Conservation (phyloP, 2,329 filamentous ascomycete species). For the Zarea fungicola region DNA sequence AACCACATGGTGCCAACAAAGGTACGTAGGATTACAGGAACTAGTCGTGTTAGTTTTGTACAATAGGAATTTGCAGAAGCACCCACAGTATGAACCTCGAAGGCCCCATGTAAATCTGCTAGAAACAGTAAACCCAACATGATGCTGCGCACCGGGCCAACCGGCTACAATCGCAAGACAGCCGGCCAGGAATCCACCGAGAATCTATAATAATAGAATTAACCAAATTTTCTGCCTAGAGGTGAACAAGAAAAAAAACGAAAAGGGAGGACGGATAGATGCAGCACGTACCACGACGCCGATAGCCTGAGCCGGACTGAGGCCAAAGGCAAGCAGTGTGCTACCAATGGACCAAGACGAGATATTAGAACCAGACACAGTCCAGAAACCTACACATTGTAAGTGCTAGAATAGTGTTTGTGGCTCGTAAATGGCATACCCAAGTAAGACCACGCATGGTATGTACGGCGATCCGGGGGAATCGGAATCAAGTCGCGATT, state of each 20-base stretch:
- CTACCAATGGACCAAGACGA: conserved; percentile 23
- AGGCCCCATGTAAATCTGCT: conserved; percentile 43
- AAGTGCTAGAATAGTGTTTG: background rate
- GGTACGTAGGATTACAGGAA: conserved; percentile 23
- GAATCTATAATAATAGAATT: conserved; percentile 10
- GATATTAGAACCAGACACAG: conserved; percentile 21
- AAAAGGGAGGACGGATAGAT: no score
- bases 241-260: no score
- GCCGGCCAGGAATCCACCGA: conserved; percentile 19
- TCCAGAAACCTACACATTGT: conserved; percentile 19
- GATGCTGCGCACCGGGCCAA: conserved; percentile 21
- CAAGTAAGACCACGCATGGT: conserved; percentile 21
- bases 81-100: conserved; percentile 36
- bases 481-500: conserved; percentile 28
- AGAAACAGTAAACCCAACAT: conserved; percentile 23
- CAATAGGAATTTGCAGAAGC: background rate
- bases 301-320: conserved; percentile 24
- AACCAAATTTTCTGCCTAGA: background rate
- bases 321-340: conserved; percentile 21
- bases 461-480: conserved; percentile 22
- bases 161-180: conserved; percentile 18
- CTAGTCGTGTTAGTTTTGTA: background rate
- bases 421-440: conserved; percentile 17
- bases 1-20: conserved; percentile 24
- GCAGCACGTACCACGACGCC: conserved; percentile 18